These are phyloP conservation scores for Penicillium cosmopolitanum DNA, from an alignment of 495 filamentous ascomycete genomes.

Conservation along the genomic window DNA sequence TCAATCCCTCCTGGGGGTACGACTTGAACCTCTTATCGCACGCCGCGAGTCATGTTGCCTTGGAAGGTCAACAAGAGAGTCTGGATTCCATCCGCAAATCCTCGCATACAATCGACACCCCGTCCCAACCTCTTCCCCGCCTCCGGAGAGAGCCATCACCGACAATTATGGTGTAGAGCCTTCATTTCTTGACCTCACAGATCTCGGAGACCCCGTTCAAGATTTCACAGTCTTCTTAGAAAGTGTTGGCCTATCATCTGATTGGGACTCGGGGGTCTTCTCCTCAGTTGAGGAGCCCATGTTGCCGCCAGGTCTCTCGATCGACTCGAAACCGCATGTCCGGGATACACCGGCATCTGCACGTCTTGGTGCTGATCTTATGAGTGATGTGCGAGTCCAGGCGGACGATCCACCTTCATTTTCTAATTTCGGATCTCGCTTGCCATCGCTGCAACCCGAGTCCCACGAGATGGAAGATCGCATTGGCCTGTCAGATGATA, in stretches of 20 bases:
- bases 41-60: slow-evolving; percentile 53
- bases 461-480: slow-evolving; percentile 60
- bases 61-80: slow-evolving; percentile 51
- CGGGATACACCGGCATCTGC: slow-evolving; percentile 32
- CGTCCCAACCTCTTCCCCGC: slow-evolving; percentile 39
- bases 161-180: slow-evolving; percentile 53
- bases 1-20: slow-evolving; percentile 56
- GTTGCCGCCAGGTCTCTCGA: slow-evolving; percentile 39
- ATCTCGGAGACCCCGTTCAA: slow-evolving; percentile 52
- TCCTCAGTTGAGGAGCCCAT: slow-evolving; percentile 51
- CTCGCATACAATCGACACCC: slow-evolving; percentile 32
- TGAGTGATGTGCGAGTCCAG: slow-evolving; percentile 41
- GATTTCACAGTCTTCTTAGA: slow-evolving; percentile 55
- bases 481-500: slow-evolving; percentile 48
- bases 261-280: slow-evolving; percentile 56
- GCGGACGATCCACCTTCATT: slow-evolving; percentile 53
- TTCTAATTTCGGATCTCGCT: slow-evolving; percentile 69
- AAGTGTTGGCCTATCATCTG: slow-evolving; percentile 53
- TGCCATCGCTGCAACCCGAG: slow-evolving; percentile 70
- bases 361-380: slow-evolving; percentile 42
- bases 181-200: slow-evolving; percentile 50
- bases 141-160: slow-evolving; percentile 45
- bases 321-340: slow-evolving; percentile 41
- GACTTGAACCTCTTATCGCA: slow-evolving; percentile 54
- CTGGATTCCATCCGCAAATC: slow-evolving; percentile 49